Evolutionary conservation across 805 yeast species (phyloP).

Genomic region (Schizosaccharomyces octosporus): DNA sequence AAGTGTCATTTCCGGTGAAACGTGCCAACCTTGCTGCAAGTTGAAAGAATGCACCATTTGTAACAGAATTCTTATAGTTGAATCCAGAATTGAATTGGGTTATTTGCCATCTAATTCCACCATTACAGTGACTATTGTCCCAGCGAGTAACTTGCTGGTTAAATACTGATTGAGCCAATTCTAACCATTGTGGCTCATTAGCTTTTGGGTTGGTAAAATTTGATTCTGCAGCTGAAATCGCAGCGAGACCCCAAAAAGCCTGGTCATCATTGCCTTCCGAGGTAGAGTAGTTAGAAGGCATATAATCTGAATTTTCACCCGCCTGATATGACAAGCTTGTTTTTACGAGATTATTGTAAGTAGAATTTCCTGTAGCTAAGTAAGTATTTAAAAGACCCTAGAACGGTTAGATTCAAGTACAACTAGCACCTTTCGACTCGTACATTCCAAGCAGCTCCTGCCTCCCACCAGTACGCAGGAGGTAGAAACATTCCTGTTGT

Average conservation of each 20-base stretch:
- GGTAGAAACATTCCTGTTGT: conserved; percentile 63
- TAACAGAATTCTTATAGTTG: conserved; percentile 63
- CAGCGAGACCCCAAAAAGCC: conserved; percentile 79
- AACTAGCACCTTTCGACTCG: conserved; percentile 8
- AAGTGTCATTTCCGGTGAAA: conserved; percentile 45
- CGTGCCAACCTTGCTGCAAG: conserved; percentile 65
- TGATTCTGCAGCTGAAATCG: conserved; percentile 61
- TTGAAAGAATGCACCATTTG: conserved; percentile 61
- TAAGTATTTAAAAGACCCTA: background rate
- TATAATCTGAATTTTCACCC: conserved; percentile 38
- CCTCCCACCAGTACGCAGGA: conserved; percentile 96
- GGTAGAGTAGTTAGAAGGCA: conserved; percentile 58
- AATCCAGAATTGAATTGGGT: conserved; percentile 74
- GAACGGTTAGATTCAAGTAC: conserved; percentile 36
- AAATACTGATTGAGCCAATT: conserved; percentile 61
- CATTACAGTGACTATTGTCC: conserved; percentile 39
- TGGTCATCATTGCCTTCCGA: conserved; percentile 89
- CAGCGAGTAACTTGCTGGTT: conserved; percentile 64
- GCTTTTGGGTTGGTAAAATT: conserved; percentile 49
- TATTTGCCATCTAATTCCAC: conserved; percentile 84
- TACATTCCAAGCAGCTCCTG: conserved; percentile 48
- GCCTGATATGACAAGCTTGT: conserved; percentile 42
- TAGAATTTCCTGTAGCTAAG: conserved; percentile 23
- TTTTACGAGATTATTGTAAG: conserved; percentile 32
- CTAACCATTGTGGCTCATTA: conserved; percentile 45